These are phyloP conservation scores for Colletotrichum tanaceti DNA, from an alignment of 2,329 filamentous ascomycete species.

Conservation along the genomic window DNA sequence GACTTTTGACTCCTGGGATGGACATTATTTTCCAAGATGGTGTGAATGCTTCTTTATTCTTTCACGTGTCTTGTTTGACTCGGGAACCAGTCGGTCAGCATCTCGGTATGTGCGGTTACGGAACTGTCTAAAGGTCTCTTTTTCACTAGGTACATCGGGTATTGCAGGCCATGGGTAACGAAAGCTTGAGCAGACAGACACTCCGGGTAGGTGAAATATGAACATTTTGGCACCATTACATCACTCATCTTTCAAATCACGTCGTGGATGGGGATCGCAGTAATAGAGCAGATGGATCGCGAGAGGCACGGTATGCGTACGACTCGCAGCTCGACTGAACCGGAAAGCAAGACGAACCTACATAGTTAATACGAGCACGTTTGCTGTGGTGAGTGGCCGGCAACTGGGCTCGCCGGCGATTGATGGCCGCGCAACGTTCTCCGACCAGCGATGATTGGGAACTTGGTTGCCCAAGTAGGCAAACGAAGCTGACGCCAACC, in stretches of 20 bases:
- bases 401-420: background rate
- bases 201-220: too few relatives aligned
- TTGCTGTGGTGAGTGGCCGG: background rate
- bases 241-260: too few relatives aligned
- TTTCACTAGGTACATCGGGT: background rate
- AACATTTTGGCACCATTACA: too few relatives aligned
- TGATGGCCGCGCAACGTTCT: background rate
- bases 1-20: background rate
- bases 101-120: background rate
- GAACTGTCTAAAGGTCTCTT: background rate
- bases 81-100: background rate
- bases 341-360: too few relatives aligned
- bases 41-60: background rate
- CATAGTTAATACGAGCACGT: background rate
- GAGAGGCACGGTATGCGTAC: too few relatives aligned
- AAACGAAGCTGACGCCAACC: background rate
- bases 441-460: background rate
- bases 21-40: background rate
- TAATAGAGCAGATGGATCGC: too few relatives aligned
- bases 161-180: background rate
- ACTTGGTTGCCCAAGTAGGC: background rate
- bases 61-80: background rate
- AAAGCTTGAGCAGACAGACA: too few relatives aligned
- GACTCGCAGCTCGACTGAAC: too few relatives aligned
- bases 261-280: too few relatives aligned